Base-by-base conservation (phyloP, 1,284 basidiomycete genomes). In the Wolfiporia cocos region DNA sequence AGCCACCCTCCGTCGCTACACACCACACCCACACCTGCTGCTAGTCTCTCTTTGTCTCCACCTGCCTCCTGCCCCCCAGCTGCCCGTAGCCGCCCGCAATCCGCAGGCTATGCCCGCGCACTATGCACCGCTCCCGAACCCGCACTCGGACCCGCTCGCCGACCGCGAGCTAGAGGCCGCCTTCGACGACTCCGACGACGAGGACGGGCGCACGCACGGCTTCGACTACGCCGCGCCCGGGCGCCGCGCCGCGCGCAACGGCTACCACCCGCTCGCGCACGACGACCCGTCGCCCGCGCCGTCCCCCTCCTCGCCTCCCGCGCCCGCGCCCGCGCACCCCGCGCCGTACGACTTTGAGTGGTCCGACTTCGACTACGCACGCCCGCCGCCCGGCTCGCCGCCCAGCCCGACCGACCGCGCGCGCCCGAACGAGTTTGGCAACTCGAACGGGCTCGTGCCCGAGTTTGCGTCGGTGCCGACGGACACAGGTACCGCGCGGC, bases 341-440 rank as follows among this genome's bases (percentile, higher is more conserved):
- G 73, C 72, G 35, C 66, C 75, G 4, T 94, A 95, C 57, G 84
- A 94, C 64, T 95, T 93, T 58, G 86, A 94, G 64, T 77, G 79
- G 43, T 77, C 84, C 49, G 67, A 73, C 43, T 78, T 76, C 47
- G 90, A 86, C 58, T 86, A 82, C 62, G 80, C 78, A 52, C 76
- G 73, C 42, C 86, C 91, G 28, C 89, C 89, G 14, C 84, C 86
- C 6, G 86, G 87, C 39, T 91, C 88, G n/a, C 91, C 90, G 2
- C 89, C 90, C 5, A 70, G 66, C 9, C 82, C 68, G 46, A 82
- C 77, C 2, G 65, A 68, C 46, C 68, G 64, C 41, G 87, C 80
- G 37, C 71, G 78, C 43, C 83, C 74, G 23, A 86, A 82, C 63
- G 71, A 78, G 32, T 71, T 73, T 41, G 90, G 90, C 31, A 94